Base-by-base conservation (phyloP, 257 asterid species). In the Nicotiana undulata region DNA sequence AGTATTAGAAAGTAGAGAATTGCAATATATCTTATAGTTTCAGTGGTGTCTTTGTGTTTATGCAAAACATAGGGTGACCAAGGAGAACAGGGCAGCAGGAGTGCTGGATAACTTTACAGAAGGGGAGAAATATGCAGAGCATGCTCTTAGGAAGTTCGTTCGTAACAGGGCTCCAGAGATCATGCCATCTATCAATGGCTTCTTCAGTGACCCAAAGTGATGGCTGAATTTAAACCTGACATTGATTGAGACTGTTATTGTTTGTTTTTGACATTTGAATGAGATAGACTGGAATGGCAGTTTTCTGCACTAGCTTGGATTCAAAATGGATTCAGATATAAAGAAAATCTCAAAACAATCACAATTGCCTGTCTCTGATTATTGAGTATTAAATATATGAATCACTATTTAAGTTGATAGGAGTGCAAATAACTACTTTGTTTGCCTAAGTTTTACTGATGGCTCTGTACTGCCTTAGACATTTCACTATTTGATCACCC, bases 71-170 rank as follows among this genome's bases (percentile, higher is more conserved):
- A 93, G 97, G 89, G 97, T 92, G 87, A 90, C 89, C 0, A 93
- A 93, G 91, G 97, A 93, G 81, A 90, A 93, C 88, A 87, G 97
- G 81, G 87, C 93, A 58, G 96, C 97, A 58, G 97, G 98, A 15
- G 85, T 93, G 76, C 87, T 93, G 92, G 97, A 90, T 3, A 93
- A 93, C 84, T 82, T 79, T 59, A 86, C 89, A 0, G 98, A 93
- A 84, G 98, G 98, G 24, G 93, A 92, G 89, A 92, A 86, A 76
- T 93, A 93, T 59, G 65, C 91, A 0, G 88, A 90, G 46, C 96
- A 92, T 79, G 84, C 87, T 83, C 90, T 93, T 24, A 88, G 98
- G 89, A 92, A 90, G 86, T 93, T 63, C 31, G 94, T 92, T 8
- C 96, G 94, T 63, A 88, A 84, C 83, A 87, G 29, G 89, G 4